Conservation (phyloP, 2,329 filamentous ascomycete genomes). For the Pseudogymnoascus sp. region DNA sequence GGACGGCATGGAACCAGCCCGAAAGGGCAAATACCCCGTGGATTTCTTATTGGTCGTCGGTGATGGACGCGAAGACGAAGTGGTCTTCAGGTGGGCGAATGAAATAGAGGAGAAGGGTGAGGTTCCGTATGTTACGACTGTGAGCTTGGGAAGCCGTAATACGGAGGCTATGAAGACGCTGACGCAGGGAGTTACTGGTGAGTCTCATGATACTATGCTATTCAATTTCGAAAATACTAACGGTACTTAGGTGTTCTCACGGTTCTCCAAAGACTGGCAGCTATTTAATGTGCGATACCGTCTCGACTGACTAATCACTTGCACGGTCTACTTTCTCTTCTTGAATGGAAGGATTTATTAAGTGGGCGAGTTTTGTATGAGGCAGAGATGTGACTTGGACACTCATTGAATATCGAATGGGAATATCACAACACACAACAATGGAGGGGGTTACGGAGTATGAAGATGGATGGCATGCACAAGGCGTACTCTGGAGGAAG, state of each 20-base stretch:
- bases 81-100: constrained; percentile 93
- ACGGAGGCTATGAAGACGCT: constrained; percentile 81
- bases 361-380: background rate
- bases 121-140: constrained; percentile 69
- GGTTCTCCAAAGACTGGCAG: constrained; percentile 45
- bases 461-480: constrained; percentile 6
- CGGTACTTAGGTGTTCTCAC: constrained; percentile 40
- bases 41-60: constrained; percentile 89
- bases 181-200: constrained; percentile 87
- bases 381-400: background rate
- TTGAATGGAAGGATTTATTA: background rate
- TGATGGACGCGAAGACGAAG: constrained; percentile 88
- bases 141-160: constrained; percentile 79
- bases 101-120: constrained; percentile 52
- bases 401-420: background rate
- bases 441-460: background rate
- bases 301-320: constrained; percentile 1
- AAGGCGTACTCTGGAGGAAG: constrained; percentile 8
- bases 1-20: constrained; percentile 31
- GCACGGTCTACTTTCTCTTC: background rate
- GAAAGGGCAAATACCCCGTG: constrained; percentile 38
- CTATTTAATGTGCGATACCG: constrained; percentile 13
- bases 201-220: constrained; percentile 29
- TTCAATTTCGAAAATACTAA: background rate
- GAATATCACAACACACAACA: background rate